Evolutionary conservation across 805 yeast genomes (phyloP), one percentile per base, ranked within the genome.

Genomic region (Wickerhamomyces hampshirensis): DNA sequence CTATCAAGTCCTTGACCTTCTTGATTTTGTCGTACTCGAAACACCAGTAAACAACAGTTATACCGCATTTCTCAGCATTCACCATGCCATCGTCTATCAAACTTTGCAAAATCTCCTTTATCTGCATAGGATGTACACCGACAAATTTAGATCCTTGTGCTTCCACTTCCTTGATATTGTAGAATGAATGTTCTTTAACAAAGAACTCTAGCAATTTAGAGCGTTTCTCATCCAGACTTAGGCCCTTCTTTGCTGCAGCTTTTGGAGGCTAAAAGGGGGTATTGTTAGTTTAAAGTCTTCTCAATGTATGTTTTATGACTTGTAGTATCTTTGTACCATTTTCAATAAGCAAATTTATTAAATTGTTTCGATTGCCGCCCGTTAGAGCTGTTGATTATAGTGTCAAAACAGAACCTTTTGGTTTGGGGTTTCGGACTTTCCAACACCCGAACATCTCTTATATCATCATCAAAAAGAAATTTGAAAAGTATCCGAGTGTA

Each of bases 11-110:
- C 15, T 48, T 45, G 24, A 51, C 31, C 15, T 43, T 48, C 40
- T 39, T 46, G 30, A 48, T 37, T 42, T 50, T 42, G 42, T 59
- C 63, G 38, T 56, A 60, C 42, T 52, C 56, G 51, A 69, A 73
- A 34, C 71, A 60, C 77, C 78, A 75, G 40, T 72, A 75, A 3
- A 73, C 56, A 35, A 70, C 71, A 11, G 69, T 61, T 11, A 62
- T 59, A 0, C 83, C 84, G 50, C 82, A 75, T 51, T 76, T 77
- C 41, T 72, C 77, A 27, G 65, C 62, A 30, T 64, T 65, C 6
- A 75, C 62, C 21, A 72, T 45, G 17, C 63, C 68, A 35, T 75
- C 82, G 43, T 73, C 78, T 8, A 72, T 48, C 39, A 75, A 60
- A 4, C 51, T 44, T 28, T 69, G 70, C 8, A 75, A 44, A 2